Evolutionary conservation across 768 basidiomycete genomes (phyloP), one percentile per base, ranked within the genome.

Genomic region (Suillus placidus): DNA sequence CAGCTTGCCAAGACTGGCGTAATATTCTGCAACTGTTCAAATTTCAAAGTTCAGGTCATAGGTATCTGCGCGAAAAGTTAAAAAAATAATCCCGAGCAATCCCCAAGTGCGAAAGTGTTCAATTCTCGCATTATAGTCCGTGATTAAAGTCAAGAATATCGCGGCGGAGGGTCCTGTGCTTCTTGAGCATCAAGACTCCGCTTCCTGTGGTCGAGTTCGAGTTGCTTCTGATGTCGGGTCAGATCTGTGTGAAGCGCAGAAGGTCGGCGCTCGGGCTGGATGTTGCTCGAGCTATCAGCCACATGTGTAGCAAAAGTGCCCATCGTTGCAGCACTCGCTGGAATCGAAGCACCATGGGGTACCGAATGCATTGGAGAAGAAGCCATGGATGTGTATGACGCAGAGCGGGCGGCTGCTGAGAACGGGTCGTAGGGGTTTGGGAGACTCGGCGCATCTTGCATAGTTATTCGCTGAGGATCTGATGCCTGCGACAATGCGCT

Each of bases 291-390:
- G 9, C 65, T 94, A 3, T 82, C 95, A 3, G 89, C 88, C 3
- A 93, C 96, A 71, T 94, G 94, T 3, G 94, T 94, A 0, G 94
- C 95, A 75, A 96, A 96, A 72, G 78, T 87, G 58, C 30, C 32
- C 7, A 26, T 30, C 61, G 42, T 32, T 16, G 57, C 45, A 49
- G 64, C 57, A 49, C 43, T 58, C 13, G 34, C 30, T 23, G 34
- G 38, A 38, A 37, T 23, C 34, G 37, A 37, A 40, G 45, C 23
- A 30, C 23, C 7, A 20, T 42, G 30, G 40, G 58, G 26, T n/a
- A 20, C 20, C 12, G 63, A 34, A 38, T 30, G 45, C 3, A 20
- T 34, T 55, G 20, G 34, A n/a, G 54, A 55, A 35, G 54, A 35
- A 34, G 34, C 32, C 34, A 12, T 35, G 8, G 64, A 61, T 54